phyloP scores from a whole-genome alignment of 2,329 filamentous ascomycete species.

The Cercospora brassicicola region DNA sequence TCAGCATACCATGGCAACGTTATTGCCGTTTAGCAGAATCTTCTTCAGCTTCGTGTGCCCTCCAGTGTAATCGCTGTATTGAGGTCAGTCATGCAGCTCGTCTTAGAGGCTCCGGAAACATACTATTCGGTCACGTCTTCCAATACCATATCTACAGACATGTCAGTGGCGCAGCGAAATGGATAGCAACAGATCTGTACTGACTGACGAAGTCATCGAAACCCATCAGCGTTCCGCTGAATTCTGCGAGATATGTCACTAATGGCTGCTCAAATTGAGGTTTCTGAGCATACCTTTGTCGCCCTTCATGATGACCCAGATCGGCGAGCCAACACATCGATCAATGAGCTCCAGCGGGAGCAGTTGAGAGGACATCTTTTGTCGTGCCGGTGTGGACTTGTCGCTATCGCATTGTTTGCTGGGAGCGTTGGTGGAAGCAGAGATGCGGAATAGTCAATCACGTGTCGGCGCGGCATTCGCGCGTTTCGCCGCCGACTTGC shows the following conservation, averaged over 20 bases:
- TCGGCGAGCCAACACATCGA: slow-evolving; percentile 95
- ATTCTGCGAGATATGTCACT: slow-evolving; percentile 62
- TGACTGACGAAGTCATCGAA: slow-evolving; percentile 99
- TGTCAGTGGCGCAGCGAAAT: background rate
- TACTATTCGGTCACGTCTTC: slow-evolving; percentile 89
- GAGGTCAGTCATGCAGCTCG: slow-evolving; percentile 6
- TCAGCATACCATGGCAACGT: slow-evolving; percentile 89
- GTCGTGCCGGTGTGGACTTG: background rate
- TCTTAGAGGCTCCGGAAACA: slow-evolving; percentile 54
- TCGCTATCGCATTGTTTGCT: slow-evolving; percentile 5
- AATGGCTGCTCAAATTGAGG: background rate
- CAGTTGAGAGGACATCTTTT: slow-evolving; percentile 36
- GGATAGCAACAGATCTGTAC: slow-evolving; percentile 47
- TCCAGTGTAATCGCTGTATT: slow-evolving; percentile 79
- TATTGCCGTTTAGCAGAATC: slow-evolving; percentile 95
- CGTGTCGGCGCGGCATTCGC: background rate
- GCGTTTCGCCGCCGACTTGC: background rate
- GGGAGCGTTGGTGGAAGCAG: background rate
- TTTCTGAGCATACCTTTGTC: slow-evolving; percentile 72
- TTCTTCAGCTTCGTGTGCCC: slow-evolving; percentile 84
- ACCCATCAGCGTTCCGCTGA: slow-evolving; percentile 87
- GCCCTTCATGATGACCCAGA: slow-evolving; percentile 99
- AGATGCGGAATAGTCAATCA: background rate
- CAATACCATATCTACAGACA: slow-evolving; percentile 84
- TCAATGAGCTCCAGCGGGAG: slow-evolving; percentile 78